Conservation (phyloP, 2,329 filamentous ascomycete genomes). For the Dryadomyces quercivorus region DNA sequence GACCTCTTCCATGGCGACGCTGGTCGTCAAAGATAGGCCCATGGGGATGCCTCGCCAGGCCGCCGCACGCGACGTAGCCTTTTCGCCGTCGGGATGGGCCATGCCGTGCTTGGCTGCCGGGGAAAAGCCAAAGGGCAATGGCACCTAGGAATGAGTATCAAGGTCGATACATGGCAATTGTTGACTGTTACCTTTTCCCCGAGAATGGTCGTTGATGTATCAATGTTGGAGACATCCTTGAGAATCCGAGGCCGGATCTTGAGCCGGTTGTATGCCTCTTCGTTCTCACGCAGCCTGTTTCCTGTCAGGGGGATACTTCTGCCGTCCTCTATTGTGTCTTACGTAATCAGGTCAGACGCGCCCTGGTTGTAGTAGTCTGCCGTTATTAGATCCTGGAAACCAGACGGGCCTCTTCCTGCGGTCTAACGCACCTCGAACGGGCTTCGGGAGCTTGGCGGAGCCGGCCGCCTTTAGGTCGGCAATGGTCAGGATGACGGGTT, state of each 20-base stretch:
- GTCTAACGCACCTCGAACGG: not conserved
- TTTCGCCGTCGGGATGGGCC: constrained; percentile 38
- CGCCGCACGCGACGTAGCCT: constrained; percentile 34
- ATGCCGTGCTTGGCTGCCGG: constrained; percentile 40
- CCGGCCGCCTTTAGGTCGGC: not conserved
- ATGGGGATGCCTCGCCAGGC: constrained; percentile 29
- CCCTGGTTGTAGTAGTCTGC: constrained; percentile 45
- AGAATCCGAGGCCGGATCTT: constrained; percentile 33
- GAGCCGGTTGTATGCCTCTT: constrained; percentile 36
- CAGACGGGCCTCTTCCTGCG: not conserved
- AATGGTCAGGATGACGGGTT: not conserved
- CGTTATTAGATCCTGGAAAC: not conserved
- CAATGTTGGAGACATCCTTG: constrained; percentile 23
- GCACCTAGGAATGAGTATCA: not conserved
- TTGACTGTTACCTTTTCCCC: constrained; percentile 19
- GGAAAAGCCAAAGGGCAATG: constrained; percentile 34
- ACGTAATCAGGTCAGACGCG: constrained; percentile 40
- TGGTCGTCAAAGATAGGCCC: constrained; percentile 35
- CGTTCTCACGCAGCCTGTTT: constrained; percentile 33
- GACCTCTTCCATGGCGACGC: constrained; percentile 32
- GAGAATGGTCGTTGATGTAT: constrained; percentile 30
- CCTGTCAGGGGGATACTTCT: not conserved
- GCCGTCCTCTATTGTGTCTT: not conserved
- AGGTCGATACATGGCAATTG: too few relatives aligned
- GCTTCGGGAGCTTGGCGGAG: not conserved